phyloP scores from a whole-genome alignment of 2,329 filamentous ascomycete genomes.

The Botrytis paeoniae region DNA sequence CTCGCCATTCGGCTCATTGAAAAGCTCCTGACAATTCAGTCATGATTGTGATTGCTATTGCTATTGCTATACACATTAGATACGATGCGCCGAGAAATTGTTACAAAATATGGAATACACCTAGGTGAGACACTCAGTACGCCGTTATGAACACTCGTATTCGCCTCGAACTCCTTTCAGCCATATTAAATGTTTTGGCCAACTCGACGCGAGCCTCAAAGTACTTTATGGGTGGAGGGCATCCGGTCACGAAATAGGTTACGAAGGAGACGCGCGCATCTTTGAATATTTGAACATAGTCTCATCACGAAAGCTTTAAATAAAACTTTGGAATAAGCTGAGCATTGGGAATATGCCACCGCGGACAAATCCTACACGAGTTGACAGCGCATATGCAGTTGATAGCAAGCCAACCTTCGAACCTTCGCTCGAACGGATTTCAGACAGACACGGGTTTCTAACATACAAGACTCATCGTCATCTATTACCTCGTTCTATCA shows the following conservation, averaged over 20 bases:
- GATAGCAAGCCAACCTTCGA: not conserved
- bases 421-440: not conserved
- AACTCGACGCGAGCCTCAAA: not conserved
- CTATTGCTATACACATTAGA: not conserved
- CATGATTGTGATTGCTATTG: not conserved
- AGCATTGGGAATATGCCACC: not conserved
- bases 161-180: not conserved
- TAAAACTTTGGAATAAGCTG: not conserved
- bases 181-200: not conserved
- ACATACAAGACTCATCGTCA: not conserved
- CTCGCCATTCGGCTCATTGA: not conserved
- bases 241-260: not conserved
- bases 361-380: not conserved
- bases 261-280: not conserved
- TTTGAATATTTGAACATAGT: not conserved
- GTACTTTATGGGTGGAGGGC: not conserved
- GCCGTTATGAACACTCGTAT: not conserved
- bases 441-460: not conserved
- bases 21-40: not conserved
- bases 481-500: not conserved
- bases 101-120: not conserved
- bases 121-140: not conserved
- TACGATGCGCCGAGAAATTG: not conserved
- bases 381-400: not conserved
- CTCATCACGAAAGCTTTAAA: not conserved